A percentile compares a stretch with the other conserved stretches of the same genome.
These are phyloP conservation scores for Teunomyces kruisii DNA, from an alignment of 805 yeast species.

Conservation along the genomic window DNA sequence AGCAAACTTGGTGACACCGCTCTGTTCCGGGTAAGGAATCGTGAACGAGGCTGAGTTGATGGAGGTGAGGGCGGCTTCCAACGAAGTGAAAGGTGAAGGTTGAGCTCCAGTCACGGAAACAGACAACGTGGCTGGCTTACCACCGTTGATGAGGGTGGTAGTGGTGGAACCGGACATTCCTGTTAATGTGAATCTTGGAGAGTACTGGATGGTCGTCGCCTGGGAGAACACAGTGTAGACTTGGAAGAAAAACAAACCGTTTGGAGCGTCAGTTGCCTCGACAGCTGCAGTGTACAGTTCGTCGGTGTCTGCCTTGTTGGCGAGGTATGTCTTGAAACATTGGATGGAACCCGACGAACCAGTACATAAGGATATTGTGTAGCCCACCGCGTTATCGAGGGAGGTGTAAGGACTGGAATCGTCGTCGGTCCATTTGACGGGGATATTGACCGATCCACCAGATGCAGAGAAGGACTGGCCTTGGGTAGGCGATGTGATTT, in stretches of 20 bases:
- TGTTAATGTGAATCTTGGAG: slow-evolving; percentile 60
- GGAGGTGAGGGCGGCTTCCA: slow-evolving; percentile 18
- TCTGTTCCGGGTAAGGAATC: slow-evolving; percentile 73
- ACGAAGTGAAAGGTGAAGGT: slow-evolving; percentile 43
- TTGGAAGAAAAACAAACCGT: slow-evolving; percentile 77
- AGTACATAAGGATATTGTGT: slow-evolving; percentile 62
- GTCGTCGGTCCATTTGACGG: slow-evolving; percentile 52
- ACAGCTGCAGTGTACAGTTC: slow-evolving; percentile 43
- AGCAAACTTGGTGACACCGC: slow-evolving; percentile 77
- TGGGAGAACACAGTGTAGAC: slow-evolving; percentile 46
- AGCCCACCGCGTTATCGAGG: slow-evolving; percentile 41
- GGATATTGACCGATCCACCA: slow-evolving; percentile 32
- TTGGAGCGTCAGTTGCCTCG: slow-evolving; percentile 45
- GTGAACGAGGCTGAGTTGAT: slow-evolving; percentile 51
- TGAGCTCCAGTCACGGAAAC: slow-evolving; percentile 40
- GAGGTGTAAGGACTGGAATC: slow-evolving; percentile 44
- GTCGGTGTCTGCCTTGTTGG: slow-evolving; percentile 13
- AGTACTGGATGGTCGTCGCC: slow-evolving; percentile 57
- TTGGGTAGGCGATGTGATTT: slow-evolving; percentile 39
- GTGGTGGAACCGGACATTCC: slow-evolving; percentile 71
- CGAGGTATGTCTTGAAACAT: slow-evolving; percentile 33
- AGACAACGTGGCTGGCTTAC: slow-evolving; percentile 10
- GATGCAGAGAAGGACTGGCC: slow-evolving; percentile 42
- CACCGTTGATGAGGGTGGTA: slow-evolving; percentile 7
- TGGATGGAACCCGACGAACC: slow-evolving; percentile 57